Base-by-base conservation (phyloP, 129 eudicot species). In the Lactuca sativa region DNA sequence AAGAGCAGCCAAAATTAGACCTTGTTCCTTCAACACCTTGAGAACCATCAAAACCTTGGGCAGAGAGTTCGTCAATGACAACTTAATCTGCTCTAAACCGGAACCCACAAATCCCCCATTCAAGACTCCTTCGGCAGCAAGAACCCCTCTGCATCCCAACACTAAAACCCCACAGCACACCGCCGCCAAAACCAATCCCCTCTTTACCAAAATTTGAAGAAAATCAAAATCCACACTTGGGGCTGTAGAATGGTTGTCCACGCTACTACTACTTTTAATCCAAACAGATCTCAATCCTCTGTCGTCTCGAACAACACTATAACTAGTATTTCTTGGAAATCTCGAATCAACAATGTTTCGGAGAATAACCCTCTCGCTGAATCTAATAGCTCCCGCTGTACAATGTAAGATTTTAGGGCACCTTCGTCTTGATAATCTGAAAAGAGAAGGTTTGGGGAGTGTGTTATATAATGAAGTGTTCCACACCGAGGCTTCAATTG, bases 1-100 rank as follows among this genome's bases (percentile, higher is more conserved):
- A 59, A 92, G 86, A 5, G 86, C 87, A 36, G 89, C 90, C 66
- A 92, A 74, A 18, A 92, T 59, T 79, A 92, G 77, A 51, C 98
- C 98, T 33, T 92, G 98, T 57, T 89, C 95, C 43, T 77, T 89
- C 34, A 92, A 82, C 36, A 92, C 88, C 84, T 53, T 67, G 67
- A 92, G 86, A 49, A 89, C 83, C 85, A 84, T 87, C 81, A 81
- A 79, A 52, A 88, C 74, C 56, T 84, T 89, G 0, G 98, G 96
- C 81, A 91, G 75, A 2, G 80, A 90, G 77, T 81, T 82, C 55
- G 69, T 57, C 83, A 78, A 69, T 3, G 83, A 71, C 72, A 74
- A 54, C 81, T 82, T 80, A 70, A 85, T 71, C 86, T 82, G 82
- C 62, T 84, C 93, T 66, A 77, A 70, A 68, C 80, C 30, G 30